Conservation (phyloP, 2,329 filamentous ascomycete genomes). For the Cladophialophora psammophila region DNA sequence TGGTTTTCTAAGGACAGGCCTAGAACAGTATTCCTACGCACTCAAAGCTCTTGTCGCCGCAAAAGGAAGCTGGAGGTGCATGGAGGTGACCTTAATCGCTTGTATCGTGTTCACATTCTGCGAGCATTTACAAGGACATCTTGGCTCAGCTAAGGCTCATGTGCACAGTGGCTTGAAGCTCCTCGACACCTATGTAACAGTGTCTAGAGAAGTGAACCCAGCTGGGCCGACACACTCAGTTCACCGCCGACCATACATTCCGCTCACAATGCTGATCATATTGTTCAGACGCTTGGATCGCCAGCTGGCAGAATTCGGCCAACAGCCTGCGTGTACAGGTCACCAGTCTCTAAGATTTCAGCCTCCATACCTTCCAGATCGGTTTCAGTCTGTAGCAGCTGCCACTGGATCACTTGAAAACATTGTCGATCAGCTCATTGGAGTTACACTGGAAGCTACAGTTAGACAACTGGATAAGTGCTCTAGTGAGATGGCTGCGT, state of each 20-base stretch:
- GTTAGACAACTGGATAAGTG: not conserved
- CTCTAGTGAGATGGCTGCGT: constrained; percentile 3
- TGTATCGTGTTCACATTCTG: constrained; percentile 12
- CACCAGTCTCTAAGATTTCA: not conserved
- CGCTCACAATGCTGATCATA: not conserved
- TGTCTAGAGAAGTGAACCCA: constrained; percentile 2
- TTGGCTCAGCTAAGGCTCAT: constrained; percentile 13
- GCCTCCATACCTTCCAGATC: not conserved
- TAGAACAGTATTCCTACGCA: constrained; percentile 7
- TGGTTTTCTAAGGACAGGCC: not conserved
- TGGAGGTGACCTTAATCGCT: constrained; percentile 15
- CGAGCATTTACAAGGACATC: constrained; percentile 13
- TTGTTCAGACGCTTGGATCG: constrained; percentile 8
- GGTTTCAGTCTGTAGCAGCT: constrained; percentile 9
- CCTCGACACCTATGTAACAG: not conserved
- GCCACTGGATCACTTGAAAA: not conserved
- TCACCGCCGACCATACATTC: not conserved
- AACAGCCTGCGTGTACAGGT: not conserved
- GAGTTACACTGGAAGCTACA: constrained; percentile 9
- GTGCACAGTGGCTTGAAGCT: constrained; percentile 12
- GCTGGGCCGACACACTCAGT: not conserved
- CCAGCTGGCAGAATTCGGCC: constrained; percentile 9
- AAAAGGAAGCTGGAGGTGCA: constrained; percentile 2
- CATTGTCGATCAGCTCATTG: constrained; percentile 2
- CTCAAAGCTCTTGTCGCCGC: constrained; percentile 2